Base-by-base conservation (phyloP, 495 filamentous ascomycete species). In the Aspergillus affinis region DNA sequence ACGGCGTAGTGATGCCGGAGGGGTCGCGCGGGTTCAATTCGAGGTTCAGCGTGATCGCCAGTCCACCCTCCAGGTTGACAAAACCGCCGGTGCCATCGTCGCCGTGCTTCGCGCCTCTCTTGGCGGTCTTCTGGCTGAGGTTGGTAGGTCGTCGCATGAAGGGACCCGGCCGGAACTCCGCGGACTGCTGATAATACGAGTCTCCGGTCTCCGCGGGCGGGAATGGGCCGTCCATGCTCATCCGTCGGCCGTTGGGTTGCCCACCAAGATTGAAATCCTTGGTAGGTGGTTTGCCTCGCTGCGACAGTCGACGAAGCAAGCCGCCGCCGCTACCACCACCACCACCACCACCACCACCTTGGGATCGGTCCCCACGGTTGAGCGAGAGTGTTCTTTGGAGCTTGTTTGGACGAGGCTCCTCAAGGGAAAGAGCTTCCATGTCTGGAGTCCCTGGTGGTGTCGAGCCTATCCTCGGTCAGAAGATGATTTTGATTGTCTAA, bases 21-120 rank as follows among this genome's bases (percentile, higher is more conserved):
- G 95, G 94, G 65, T 98, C 91, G 58, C 84, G 82, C 27, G 88
- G 84, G 63, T 85, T 90, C 62, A 97, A 84, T 75, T 98, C 94
- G 65, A 94, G 84, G 64, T 95, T 93, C 27, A 98, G 72, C 10
- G 82, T 87, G 27, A 98, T 85, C 54, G 96, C 91, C 21, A 98
- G 78, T 3, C 91, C 92, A 47, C 86, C 86, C 61, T 90, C 78
- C 0, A 96, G 79, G 62, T 95, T 83, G 65, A 93, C 75, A 23
- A 71, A 68, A 51, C 69, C 60, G 45, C 67, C 71, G 6, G 69
- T 71, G n/a, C 73, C 78, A 26, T 86, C 72, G 44, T 74, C 74
- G 4, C 72, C 75, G 10, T 71, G 63, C 45, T 73, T 70, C 1
- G 61, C 68, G 2, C 75, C 78, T 62, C 72, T 78, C 26, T 70